A percentile compares a stretch with the other conserved stretches of the same genome.
Conservation (phyloP, 139 green algal genomes). For the Chlorella sp. region DNA sequence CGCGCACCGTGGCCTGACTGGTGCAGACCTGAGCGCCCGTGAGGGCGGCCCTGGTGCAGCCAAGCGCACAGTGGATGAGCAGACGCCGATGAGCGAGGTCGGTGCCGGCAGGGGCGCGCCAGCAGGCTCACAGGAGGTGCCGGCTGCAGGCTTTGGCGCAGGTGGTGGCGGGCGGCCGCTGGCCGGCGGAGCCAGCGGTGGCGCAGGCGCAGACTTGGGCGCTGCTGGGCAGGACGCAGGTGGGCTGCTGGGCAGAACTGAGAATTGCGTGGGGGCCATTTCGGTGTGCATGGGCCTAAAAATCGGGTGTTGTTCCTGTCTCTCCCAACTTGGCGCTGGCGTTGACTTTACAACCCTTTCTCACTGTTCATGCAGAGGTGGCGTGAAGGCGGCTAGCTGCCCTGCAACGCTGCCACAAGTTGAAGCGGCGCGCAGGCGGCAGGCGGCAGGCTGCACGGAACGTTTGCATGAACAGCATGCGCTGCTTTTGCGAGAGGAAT, state of each 20-base stretch:
- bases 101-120: background rate
- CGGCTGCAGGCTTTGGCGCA: background rate
- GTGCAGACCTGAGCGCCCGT: background rate
- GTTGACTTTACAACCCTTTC: no score
- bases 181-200: background rate
- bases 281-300: no score
- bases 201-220: background rate
- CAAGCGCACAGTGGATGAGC: background rate
- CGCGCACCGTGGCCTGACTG: background rate
- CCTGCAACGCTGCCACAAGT: no score
- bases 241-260: background rate
- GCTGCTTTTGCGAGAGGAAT: no score
- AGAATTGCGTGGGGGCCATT: no score
- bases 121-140: background rate
- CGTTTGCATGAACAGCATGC: no score
- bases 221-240: constrained; percentile 1
- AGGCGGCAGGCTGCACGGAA: no score
- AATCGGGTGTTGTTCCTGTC: no score
- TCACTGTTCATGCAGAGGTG: no score
- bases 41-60: background rate
- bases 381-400: no score
- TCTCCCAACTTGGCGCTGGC: no score
- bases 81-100: background rate
- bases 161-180: background rate
- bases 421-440: no score